Conservation (phyloP, 495 filamentous ascomycete genomes). For the Penicillium robsamsonii region DNA sequence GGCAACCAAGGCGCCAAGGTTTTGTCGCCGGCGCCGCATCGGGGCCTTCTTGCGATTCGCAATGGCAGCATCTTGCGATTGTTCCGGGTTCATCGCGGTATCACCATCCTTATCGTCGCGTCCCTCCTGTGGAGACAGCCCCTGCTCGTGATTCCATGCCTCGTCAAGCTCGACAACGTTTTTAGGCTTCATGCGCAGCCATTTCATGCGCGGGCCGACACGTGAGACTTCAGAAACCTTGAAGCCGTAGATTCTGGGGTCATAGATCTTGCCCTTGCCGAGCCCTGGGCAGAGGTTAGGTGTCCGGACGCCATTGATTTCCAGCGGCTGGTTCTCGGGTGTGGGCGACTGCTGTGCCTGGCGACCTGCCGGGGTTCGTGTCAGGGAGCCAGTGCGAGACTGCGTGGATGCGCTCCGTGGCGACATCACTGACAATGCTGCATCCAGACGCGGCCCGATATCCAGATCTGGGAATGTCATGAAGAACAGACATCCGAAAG, state of each 20-base stretch:
- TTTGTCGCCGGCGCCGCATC: conserved; percentile 47
- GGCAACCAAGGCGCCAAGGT: conserved; percentile 17
- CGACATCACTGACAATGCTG: conserved; percentile 29
- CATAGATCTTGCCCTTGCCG: conserved; percentile 80
- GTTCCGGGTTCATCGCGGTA: conserved; percentile 34
- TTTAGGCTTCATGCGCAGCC: conserved; percentile 80
- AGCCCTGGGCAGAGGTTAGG: conserved; percentile 85
- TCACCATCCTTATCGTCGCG: conserved; percentile 52
- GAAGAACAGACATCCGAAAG: conserved; percentile 91
- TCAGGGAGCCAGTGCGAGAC: conserved; percentile 32
- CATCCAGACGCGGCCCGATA: conserved; percentile 48
- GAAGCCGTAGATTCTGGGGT: conserved; percentile 96
- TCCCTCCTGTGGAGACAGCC: conserved; percentile 33
- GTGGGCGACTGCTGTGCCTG: conserved; percentile 30
- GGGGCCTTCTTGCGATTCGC: conserved; percentile 52
- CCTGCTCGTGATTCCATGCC: conserved; percentile 28
- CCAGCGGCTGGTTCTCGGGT: conserved; percentile 48
- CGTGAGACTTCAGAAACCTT: conserved; percentile 82
- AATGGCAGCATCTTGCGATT: conserved; percentile 37
- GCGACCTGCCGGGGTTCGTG: conserved; percentile 20
- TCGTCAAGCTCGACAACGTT: conserved; percentile 84
- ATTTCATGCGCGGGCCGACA: conserved; percentile 92
- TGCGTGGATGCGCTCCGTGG: conserved; percentile 35
- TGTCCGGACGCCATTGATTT: conserved; percentile 81
- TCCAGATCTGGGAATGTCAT: conserved; percentile 97